Evolutionary conservation across 495 filamentous ascomycete species (phyloP).

Genomic region (Talaromyces adpressus): DNA sequence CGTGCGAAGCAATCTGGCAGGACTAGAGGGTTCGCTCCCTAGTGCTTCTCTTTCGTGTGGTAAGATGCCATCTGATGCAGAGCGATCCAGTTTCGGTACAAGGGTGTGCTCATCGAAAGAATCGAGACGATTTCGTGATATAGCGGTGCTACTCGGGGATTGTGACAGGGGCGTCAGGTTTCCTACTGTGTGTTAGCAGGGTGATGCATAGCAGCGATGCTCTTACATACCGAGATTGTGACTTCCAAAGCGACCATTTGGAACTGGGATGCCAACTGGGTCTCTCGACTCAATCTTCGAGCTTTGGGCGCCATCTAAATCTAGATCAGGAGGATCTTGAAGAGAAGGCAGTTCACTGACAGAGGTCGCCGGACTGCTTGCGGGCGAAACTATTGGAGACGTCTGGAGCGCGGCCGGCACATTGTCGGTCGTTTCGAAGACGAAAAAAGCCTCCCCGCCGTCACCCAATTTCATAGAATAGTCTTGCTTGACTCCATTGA

Average conservation of each 20-base stretch:
- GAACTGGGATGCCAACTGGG: constrained; percentile 23
- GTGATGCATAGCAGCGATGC: neutral
- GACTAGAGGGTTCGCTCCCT: constrained; percentile 11
- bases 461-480: constrained; percentile 99
- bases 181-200: constrained; percentile 30
- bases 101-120: constrained; percentile 23
- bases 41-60: constrained; percentile 14
- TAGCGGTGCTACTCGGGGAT: constrained; percentile 49
- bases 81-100: constrained; percentile 41
- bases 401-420: constrained; percentile 90
- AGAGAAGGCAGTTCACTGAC: constrained; percentile 42
- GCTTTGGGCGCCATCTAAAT: constrained; percentile 44
- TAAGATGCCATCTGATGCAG: constrained; percentile 43
- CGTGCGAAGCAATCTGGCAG: constrained; percentile 9
- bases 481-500: constrained; percentile 85
- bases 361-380: constrained; percentile 57
- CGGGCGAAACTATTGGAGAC: constrained; percentile 84
- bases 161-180: constrained; percentile 55
- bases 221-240: constrained; percentile 4
- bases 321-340: constrained; percentile 77
- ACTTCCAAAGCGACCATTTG: constrained; percentile 23
- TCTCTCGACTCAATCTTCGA: constrained; percentile 12
- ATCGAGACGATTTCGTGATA: constrained; percentile 21
- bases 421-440: constrained; percentile 86
- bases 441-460: constrained; percentile 96